A percentile compares a stretch with the other conserved stretches of the same genome.
phyloP scores from a whole-genome alignment of 2,329 filamentous ascomycete species.

The Fusarium goolgardi region DNA sequence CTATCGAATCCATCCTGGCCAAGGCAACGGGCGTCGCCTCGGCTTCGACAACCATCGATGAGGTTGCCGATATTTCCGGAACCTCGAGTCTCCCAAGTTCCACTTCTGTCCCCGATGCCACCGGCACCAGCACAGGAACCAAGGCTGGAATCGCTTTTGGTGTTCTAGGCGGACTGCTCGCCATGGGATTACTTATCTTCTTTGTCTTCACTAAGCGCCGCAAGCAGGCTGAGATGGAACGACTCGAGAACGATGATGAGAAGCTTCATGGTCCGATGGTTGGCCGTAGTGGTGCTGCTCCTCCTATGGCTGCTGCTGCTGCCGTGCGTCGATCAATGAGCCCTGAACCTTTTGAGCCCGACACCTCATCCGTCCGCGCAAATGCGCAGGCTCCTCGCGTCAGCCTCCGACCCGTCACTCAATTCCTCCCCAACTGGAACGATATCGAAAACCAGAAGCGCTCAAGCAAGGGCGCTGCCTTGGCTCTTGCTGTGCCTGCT shows the following conservation, averaged over 20 bases:
- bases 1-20: constrained; percentile 48
- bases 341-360: constrained; percentile 23
- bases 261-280: constrained; percentile 63
- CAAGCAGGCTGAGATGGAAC: constrained; percentile 68
- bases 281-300: constrained; percentile 44
- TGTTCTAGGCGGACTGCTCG: constrained; percentile 75
- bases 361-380: constrained; percentile 47
- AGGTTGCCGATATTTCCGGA: constrained; percentile 34
- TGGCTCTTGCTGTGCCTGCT: constrained; percentile 52
- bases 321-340: constrained; percentile 28
- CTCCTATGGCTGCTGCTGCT: constrained; percentile 17
- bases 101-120: constrained; percentile 38
- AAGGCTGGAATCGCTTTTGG: constrained; percentile 91
- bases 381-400: constrained; percentile 77
- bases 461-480: constrained; percentile 60
- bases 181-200: constrained; percentile 75
- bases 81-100: constrained; percentile 36
- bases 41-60: constrained; percentile 26
- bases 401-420: constrained; percentile 84
- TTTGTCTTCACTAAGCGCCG: constrained; percentile 77
- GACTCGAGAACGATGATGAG: constrained; percentile 70
- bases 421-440: constrained; percentile 76
- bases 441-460: constrained; percentile 64
- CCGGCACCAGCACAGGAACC: constrained; percentile 51
- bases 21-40: constrained; percentile 44